These are phyloP conservation scores for Clavaria fumosa DNA, from an alignment of 768 basidiomycete species.

Conservation along the genomic window DNA sequence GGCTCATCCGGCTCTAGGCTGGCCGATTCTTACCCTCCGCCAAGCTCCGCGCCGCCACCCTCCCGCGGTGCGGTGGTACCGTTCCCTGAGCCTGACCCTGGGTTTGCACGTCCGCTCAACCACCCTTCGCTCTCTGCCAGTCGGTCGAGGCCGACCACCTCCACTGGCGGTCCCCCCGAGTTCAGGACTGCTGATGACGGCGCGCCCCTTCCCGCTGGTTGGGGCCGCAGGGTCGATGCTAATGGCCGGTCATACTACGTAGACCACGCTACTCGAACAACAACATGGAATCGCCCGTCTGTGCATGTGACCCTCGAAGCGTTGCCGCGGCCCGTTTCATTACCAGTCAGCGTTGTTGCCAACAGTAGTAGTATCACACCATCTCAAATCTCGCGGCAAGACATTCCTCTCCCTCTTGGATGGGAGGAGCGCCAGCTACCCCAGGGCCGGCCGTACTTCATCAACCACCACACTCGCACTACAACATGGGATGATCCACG, in stretches of 20 bases:
- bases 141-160: no score
- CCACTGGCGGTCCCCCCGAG: no score
- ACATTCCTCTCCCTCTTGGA: slow-evolving; percentile 66
- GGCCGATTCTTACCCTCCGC: no score
- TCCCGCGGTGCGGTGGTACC: no score
- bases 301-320: no score
- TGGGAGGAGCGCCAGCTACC: slow-evolving; percentile 88
- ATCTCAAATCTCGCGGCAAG: slow-evolving; percentile 34
- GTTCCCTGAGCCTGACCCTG: no score
- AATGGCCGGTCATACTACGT: slow-evolving; percentile 72
- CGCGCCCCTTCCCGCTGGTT: slow-evolving; percentile 55
- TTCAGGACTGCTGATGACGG: no score
- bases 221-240: slow-evolving; percentile 69
- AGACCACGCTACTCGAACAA: slow-evolving; percentile 69
- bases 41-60: no score
- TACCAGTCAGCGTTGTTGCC: slow-evolving; percentile 4
- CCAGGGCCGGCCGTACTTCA: slow-evolving; percentile 62
- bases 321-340: slow-evolving; percentile 10
- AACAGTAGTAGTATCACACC: slow-evolving; percentile 6
- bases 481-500: slow-evolving; percentile 86
- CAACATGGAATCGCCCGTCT: slow-evolving; percentile 61
- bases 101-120: no score
- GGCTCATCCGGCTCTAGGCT: no score
- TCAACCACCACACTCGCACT: slow-evolving; percentile 66
- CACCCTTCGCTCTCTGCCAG: no score